Conservation (phyloP, 257 asterid genomes). For the Henckelia pumila region DNA sequence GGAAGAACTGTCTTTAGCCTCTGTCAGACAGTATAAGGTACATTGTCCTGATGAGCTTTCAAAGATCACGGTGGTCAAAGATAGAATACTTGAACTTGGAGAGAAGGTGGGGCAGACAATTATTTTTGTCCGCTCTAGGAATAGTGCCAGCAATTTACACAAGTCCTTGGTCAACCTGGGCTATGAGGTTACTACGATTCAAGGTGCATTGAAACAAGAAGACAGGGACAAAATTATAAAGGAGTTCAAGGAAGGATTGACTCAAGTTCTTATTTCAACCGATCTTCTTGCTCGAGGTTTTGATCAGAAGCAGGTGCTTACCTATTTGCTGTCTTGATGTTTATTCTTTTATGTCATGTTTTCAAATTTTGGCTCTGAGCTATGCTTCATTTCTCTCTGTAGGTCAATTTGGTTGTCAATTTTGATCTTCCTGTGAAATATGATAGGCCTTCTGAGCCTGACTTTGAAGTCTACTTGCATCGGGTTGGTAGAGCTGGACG, state of each 20-base stretch:
- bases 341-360: too few species aligned
- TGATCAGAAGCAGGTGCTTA: slow-evolving; percentile 78
- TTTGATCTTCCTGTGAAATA: slow-evolving; percentile 68
- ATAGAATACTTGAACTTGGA: slow-evolving; percentile 84
- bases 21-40: slow-evolving; percentile 69
- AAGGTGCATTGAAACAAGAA: slow-evolving; percentile 71
- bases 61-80: slow-evolving; percentile 68
- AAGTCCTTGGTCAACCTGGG: slow-evolving; percentile 52
- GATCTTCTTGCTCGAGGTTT: slow-evolving; percentile 95
- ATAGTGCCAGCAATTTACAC: slow-evolving; percentile 55
- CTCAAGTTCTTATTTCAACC: slow-evolving; percentile 88
- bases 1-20: slow-evolving; percentile 47
- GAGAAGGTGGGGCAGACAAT: slow-evolving; percentile 91
- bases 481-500: slow-evolving; percentile 99
- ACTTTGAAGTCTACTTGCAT: slow-evolving; percentile 85
- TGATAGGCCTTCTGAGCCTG: slow-evolving; percentile 56
- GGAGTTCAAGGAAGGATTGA: slow-evolving; percentile 85
- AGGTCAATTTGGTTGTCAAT: slow-evolving; percentile 95
- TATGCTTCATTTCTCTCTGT: slow-evolving; percentile 16
- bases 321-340: too few species aligned
- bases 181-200: slow-evolving; percentile 89
- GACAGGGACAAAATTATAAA: slow-evolving; percentile 70
- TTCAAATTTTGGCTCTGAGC: slow-evolving; percentile 15
- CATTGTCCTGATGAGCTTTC: slow-evolving; percentile 85
- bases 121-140: slow-evolving; percentile 59